Base-by-base conservation (phyloP, 2,329 filamentous ascomycete genomes). In the Fusarium hainanense region DNA sequence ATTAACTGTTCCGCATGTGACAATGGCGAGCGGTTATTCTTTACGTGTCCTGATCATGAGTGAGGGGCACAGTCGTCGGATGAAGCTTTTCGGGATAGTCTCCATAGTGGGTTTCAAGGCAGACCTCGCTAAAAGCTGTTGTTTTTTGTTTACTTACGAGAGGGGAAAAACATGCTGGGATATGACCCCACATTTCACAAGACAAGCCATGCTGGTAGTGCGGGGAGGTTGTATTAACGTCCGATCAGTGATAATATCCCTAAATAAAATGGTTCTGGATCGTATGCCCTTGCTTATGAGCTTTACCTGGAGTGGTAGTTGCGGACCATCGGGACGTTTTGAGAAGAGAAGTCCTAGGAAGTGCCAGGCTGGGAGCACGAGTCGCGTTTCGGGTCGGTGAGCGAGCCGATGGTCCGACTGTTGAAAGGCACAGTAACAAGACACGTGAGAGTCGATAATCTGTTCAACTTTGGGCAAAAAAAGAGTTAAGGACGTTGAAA, bases 301-400 rank as follows among this genome's bases (percentile, higher is more conserved):
- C 63, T 58, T 66, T 48, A 27, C 61, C 37, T 49, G 37, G 48
- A 54, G 48, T 46, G 48, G 54, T 44, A 66, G 48, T 41, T 68
- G 49, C 54, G 59, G 67, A 59, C 49, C 42, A 55, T 66, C 50
- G 62, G 63, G 40, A 65, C 47, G 37, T 55, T 41, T 32, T 48
- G n/a, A 61, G 57, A 28, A 51, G 54, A 41, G 34, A 51, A 51
- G 41, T 41, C 23, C 32, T 55, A 20, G 42, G 55, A 49, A 69
- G 32, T 55, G 49, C 54, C 62, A 66, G 52, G 18, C 44, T 66
- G 55, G 51, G 21, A 59, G 58, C 49, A 51, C 46, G 64, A 71
- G 55, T 71, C 58, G 54, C 52, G 63, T 54, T 44, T 66, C 30
- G 63, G 58, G 43, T 65, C 68, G 63, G 68, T 48, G 54, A 68